These are phyloP conservation scores for Kwoniella sp. DNA, from an alignment of 768 basidiomycete genomes.

Conservation along the genomic window DNA sequence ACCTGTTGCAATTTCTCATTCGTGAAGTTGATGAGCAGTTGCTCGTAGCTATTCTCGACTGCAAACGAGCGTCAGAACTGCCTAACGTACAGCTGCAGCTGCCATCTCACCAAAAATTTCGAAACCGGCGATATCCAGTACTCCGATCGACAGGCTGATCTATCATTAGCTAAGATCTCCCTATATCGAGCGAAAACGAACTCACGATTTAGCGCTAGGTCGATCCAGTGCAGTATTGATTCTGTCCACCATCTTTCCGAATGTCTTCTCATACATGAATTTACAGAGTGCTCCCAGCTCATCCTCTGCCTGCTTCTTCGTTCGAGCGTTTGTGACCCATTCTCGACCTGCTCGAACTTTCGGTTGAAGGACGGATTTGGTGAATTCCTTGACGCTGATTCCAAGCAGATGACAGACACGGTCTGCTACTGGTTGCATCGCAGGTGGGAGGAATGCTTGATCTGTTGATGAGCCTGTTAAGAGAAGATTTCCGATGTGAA, in stretches of 20 bases:
- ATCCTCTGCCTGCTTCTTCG: constrained; percentile 85
- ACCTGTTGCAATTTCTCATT: constrained; percentile 95
- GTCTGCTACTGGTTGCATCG: constrained; percentile 63
- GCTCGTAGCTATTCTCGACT: constrained; percentile 85
- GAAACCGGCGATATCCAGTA: constrained; percentile 98
- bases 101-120: constrained; percentile 70
- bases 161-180: constrained; percentile 2
- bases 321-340: constrained; percentile 93
- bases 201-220: constrained; percentile 71
- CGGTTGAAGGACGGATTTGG: constrained; percentile 81
- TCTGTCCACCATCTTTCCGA: constrained; percentile 87
- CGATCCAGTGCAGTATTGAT: constrained; percentile 93
- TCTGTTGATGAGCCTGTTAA: constrained; percentile 77
- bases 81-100: too few species aligned
- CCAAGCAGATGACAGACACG: constrained; percentile 86
- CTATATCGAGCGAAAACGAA: background rate
- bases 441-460: constrained; percentile 63
- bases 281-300: constrained; percentile 90
- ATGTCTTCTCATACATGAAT: constrained; percentile 95
- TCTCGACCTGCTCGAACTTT: constrained; percentile 91
- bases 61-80: too few species aligned
- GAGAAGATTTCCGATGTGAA: constrained; percentile 91
- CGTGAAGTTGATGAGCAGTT: constrained; percentile 96
- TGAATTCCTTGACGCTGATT: constrained; percentile 82
- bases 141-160: constrained; percentile 75